Conservation (phyloP, 2,329 filamentous ascomycete species). For the Exserohilum turcica region DNA sequence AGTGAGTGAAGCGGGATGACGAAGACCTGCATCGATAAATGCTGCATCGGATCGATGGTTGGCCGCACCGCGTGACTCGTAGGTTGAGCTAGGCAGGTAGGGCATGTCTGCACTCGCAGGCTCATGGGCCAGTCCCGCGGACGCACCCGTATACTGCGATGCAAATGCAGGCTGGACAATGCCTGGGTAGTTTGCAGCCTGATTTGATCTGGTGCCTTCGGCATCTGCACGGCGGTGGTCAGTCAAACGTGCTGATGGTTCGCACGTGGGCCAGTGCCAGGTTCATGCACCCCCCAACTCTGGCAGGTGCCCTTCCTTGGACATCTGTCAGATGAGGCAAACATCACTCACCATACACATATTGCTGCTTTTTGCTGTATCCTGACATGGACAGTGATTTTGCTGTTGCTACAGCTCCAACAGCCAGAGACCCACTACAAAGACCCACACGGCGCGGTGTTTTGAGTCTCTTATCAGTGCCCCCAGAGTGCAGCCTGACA, state of each 20-base stretch:
- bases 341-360: slow-evolving; percentile 76
- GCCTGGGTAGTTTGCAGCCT: slow-evolving; percentile 57
- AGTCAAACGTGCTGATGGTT: slow-evolving; percentile 48
- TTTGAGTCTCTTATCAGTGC: slow-evolving; percentile 32
- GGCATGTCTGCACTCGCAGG: slow-evolving; percentile 52
- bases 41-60: slow-evolving; percentile 55
- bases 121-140: slow-evolving; percentile 57
- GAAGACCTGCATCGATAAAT: slow-evolving; percentile 63
- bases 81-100: slow-evolving; percentile 54
- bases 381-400: slow-evolving; percentile 76
- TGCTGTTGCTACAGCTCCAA: slow-evolving; percentile 38
- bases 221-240: slow-evolving; percentile 59
- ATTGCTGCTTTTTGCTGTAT: slow-evolving; percentile 77
- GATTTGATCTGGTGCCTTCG: slow-evolving; percentile 65
- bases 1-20: slow-evolving; percentile 57
- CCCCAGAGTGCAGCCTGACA: slow-evolving; percentile 34
- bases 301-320: slow-evolving; percentile 45
- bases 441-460: slow-evolving; percentile 41
- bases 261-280: slow-evolving; percentile 47
- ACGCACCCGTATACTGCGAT: slow-evolving; percentile 55
- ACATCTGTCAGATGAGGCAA: slow-evolving; percentile 49
- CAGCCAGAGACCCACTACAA: slow-evolving; percentile 59
- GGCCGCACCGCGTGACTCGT: slow-evolving; percentile 53
- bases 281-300: slow-evolving; percentile 44
- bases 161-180: slow-evolving; percentile 57